These are phyloP conservation scores for Kodamaea plutei DNA, from an alignment of 1,139 yeast genomes.

Conservation along the genomic window DNA sequence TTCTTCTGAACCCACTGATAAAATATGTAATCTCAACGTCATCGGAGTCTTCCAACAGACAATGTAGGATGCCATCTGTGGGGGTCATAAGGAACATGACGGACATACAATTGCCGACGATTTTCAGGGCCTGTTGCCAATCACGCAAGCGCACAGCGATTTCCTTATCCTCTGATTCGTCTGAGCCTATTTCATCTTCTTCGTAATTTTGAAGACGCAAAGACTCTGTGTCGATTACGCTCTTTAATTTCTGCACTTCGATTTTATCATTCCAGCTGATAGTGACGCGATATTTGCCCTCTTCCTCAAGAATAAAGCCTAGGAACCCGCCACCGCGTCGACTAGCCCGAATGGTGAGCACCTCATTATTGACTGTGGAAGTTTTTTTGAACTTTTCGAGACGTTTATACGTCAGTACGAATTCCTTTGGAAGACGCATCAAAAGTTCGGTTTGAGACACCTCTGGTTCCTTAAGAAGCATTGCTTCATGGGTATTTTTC, in stretches of 20 bases:
- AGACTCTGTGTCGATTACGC: conserved; percentile 19
- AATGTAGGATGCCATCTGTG: conserved; percentile 53
- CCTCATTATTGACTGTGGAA: conserved; percentile 26
- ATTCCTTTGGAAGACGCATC: conserved; percentile 46
- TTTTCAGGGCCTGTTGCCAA: conserved; percentile 54
- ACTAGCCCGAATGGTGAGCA: conserved; percentile 33
- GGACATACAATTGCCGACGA: conserved; percentile 51
- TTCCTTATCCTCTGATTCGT: conserved; percentile 27
- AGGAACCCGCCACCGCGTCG: conserved; percentile 35
- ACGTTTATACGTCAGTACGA: conserved; percentile 46
- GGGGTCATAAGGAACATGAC: conserved; percentile 48
- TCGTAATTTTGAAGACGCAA: conserved; percentile 13
- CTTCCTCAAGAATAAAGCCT: conserved; percentile 51
- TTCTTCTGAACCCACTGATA: conserved; percentile 42
- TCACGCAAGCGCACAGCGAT: conserved; percentile 47
- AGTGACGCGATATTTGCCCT: conserved; percentile 48
- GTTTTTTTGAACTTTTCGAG: conserved; percentile 53
- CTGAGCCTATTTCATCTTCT: conserved; percentile 16
- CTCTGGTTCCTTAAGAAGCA: conserved; percentile 45
- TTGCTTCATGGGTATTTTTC: conserved; percentile 40
- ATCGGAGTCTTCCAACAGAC: conserved; percentile 52
- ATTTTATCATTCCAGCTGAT: conserved; percentile 54
- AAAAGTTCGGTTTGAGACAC: conserved; percentile 45
- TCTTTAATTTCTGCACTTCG: conserved; percentile 30
- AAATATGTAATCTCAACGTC: conserved; percentile 55